Percentiles rank a stretch among this genome's conserved stretches.
These are phyloP conservation scores for Calonectria ilicicola DNA, from an alignment of 2,329 filamentous ascomycete genomes.

Conservation along the genomic window DNA sequence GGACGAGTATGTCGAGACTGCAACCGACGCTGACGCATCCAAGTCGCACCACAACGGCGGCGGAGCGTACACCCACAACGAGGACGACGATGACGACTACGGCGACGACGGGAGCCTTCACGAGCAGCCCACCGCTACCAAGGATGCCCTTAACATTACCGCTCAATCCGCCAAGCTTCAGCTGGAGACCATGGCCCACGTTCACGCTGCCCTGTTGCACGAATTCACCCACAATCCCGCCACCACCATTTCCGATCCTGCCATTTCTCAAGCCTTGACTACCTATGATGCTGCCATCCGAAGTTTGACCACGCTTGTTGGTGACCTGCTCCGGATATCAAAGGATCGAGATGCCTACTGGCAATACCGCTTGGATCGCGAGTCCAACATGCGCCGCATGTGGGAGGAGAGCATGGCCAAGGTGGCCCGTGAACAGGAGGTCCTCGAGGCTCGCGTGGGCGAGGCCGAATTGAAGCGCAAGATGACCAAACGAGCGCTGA, in stretches of 20 bases:
- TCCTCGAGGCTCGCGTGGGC: constrained; percentile 86
- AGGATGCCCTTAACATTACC: constrained; percentile 96
- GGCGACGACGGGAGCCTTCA: constrained; percentile 79
- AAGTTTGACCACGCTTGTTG: constrained; percentile 86
- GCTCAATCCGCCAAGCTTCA: constrained; percentile 95
- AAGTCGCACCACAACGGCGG: constrained; percentile 49
- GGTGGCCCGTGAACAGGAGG: constrained; percentile 94
- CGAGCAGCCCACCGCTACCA: constrained; percentile 79
- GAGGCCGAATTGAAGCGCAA: constrained; percentile 92
- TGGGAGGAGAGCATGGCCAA: constrained; percentile 99
- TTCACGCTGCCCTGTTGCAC: constrained; percentile 82
- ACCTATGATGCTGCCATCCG: constrained; percentile 92
- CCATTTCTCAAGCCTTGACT: constrained; percentile 79
- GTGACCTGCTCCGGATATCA: constrained; percentile 90
- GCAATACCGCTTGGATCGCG: constrained; percentile 93
- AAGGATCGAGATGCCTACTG: constrained; percentile 95
- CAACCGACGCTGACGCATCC: constrained; percentile 57
- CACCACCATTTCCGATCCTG: constrained; percentile 80
- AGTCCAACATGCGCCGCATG: constrained; percentile 91
- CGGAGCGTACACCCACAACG: constrained; percentile 50
- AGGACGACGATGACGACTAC: constrained; percentile 83
- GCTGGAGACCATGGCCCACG: constrained; percentile 87
- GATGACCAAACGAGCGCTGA: constrained; percentile 88
- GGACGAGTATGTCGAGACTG: constrained; percentile 63
- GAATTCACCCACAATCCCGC: constrained; percentile 76